Conservation (phyloP, 2,329 filamentous ascomycete species). For the Hymenoscyphus linearis region DNA sequence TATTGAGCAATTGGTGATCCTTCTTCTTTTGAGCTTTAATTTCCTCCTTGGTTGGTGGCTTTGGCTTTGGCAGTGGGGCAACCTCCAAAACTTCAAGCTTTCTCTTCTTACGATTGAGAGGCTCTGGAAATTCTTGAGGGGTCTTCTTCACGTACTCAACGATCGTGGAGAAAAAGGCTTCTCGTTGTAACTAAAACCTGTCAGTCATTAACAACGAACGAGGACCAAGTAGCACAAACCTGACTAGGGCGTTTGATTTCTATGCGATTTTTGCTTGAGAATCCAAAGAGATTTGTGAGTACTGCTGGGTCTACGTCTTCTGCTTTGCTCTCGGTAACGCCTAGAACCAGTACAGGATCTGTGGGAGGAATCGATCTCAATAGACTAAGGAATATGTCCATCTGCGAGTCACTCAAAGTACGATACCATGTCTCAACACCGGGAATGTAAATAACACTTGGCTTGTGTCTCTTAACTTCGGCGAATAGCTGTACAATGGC, state of each 20-base stretch:
- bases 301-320: slow-evolving; percentile 58
- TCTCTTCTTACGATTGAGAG: slow-evolving; percentile 78
- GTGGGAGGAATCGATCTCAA: slow-evolving; percentile 79
- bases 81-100: slow-evolving; percentile 71
- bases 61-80: slow-evolving; percentile 66
- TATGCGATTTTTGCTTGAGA: slow-evolving; percentile 72
- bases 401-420: slow-evolving; percentile 54
- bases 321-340: slow-evolving; percentile 69
- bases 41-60: slow-evolving; percentile 68
- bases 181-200: slow-evolving; percentile 50
- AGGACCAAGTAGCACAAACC: slow-evolving; percentile 41
- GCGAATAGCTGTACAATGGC: slow-evolving; percentile 86
- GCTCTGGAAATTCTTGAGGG: slow-evolving; percentile 82
- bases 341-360: slow-evolving; percentile 82
- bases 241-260: slow-evolving; percentile 61
- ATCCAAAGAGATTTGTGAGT: slow-evolving; percentile 77
- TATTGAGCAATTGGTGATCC: slow-evolving; percentile 79
- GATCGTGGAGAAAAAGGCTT: slow-evolving; percentile 73
- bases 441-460: slow-evolving; percentile 91
- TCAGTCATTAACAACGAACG: slow-evolving; percentile 26
- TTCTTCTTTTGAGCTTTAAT: slow-evolving; percentile 73
- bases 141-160: slow-evolving; percentile 72
- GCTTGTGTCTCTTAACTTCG: slow-evolving; percentile 90
- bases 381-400: slow-evolving; percentile 79
- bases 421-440: slow-evolving; percentile 82